Conservation (phyloP, 202 grass and related monocot genomes). For the Schoenoplectus triqueter region DNA sequence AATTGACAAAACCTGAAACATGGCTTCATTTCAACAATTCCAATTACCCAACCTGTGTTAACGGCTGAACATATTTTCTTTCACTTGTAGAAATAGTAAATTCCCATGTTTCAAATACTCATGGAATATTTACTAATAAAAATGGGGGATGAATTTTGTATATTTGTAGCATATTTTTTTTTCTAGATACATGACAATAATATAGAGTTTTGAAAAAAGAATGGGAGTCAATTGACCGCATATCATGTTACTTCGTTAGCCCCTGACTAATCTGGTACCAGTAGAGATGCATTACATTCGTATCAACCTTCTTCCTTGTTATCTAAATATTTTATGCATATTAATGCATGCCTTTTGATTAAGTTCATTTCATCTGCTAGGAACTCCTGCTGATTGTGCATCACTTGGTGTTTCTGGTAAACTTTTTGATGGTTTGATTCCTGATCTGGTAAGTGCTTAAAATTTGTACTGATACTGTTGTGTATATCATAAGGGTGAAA, state of each 20-base stretch:
- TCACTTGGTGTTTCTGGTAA: constrained; percentile 97
- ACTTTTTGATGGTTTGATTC: constrained; percentile 80
- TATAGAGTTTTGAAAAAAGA: no score
- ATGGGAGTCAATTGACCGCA: background rate
- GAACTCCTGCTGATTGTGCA: constrained; percentile 88
- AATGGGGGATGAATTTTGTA: no score
- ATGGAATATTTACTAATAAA: background rate
- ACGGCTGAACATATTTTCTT: no score
- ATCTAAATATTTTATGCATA: constrained; percentile 12
- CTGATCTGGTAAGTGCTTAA: constrained; percentile 71
- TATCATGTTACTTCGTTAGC: background rate
- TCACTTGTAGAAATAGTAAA: no score
- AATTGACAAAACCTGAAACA: no score
- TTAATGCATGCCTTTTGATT: constrained; percentile 23
- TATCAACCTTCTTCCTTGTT: constrained; percentile 35
- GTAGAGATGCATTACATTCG: background rate
- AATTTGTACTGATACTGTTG: constrained; percentile 34
- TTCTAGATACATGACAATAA: no score
- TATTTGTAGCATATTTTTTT: no score
- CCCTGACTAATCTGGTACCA: background rate
- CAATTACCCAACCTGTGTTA: no score
- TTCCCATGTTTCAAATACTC: no score
- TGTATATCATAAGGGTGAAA: constrained; percentile 7
- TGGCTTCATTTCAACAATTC: no score
- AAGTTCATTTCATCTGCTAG: constrained; percentile 45